Conservation (phyloP, 75 land plant genomes). For the Chamaecyparis obtusa region DNA sequence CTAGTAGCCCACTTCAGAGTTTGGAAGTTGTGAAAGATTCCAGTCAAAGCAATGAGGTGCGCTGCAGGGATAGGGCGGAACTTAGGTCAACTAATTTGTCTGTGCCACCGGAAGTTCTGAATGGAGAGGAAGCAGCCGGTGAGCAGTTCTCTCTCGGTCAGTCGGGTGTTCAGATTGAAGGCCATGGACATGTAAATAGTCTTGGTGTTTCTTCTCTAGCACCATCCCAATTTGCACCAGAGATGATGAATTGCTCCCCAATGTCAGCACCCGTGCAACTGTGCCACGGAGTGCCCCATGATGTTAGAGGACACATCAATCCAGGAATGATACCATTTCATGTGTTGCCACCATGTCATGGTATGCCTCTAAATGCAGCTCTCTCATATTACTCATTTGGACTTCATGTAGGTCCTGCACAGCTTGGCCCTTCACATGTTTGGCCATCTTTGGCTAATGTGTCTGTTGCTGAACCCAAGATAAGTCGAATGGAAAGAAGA, state of each 20-base stretch:
- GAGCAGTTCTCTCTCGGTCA: constrained; percentile 18
- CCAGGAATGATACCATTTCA: constrained; percentile 34
- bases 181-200: constrained; percentile 16
- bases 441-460: constrained; percentile 32
- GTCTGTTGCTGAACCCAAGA: constrained; percentile 38
- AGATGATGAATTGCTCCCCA: constrained; percentile 32
- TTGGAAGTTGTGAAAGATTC: neutral
- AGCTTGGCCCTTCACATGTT: constrained; percentile 29
- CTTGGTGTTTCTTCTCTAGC: constrained; percentile 18
- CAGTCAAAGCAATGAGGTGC: constrained; percentile 12
- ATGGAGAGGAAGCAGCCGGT: constrained; percentile 16
- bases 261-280: constrained; percentile 33
- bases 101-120: constrained; percentile 15
- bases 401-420: constrained; percentile 43
- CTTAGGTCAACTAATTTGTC: constrained; percentile 16
- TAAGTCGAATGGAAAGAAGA: constrained; percentile 57
- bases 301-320: constrained; percentile 28
- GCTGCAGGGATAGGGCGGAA: constrained; percentile 9
- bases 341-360: constrained; percentile 37
- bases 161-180: constrained; percentile 14
- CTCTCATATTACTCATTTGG: constrained; percentile 51
- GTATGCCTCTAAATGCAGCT: constrained; percentile 33
- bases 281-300: constrained; percentile 41
- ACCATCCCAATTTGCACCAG: constrained; percentile 41
- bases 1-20: constrained; percentile 4